Base-by-base conservation (phyloP, 805 yeast species). In the Alloascoidea africana region DNA sequence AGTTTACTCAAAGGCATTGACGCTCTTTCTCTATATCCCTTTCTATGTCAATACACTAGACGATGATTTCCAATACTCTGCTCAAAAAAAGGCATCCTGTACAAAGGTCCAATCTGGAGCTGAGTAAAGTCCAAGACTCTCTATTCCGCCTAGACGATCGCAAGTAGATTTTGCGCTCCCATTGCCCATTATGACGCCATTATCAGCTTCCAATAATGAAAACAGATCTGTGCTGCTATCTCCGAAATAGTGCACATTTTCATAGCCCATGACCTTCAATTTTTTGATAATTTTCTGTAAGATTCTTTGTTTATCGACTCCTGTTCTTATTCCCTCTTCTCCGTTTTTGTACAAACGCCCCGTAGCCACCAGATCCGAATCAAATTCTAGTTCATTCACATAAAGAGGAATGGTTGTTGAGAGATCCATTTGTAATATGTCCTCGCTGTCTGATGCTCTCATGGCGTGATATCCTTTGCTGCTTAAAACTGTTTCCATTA, bases 171-270 rank as follows among this genome's bases (percentile, higher is more conserved):
- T 23, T 23, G 30, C 30, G n/a, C 13, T 8, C n/a, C n/a, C n/a
- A 23, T 23, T 23, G n/a, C 30, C 30, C 15, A 76, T 57, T 1
- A 68, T 57, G 3, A 73, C 51, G 0, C 76, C 79, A 14, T 50
- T 44, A 41, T 65, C 64, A 2, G 70, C 66, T 27, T 58, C 59
- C 8, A 69, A 40, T 51, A 76, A 53, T 1, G 74, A 61, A 27
- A 72, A 48, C 3, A 72, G 53, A 54, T 76, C 85, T 0, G 81
- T 74, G 0, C 67, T 47, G 39, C 81, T 72, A 45, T 76, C 85
- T 1, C 85, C 85, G 13, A 75, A 56, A 46, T 75, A 76, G 16
- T 63, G 51, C 1, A 63, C 36, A 11, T 39, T 16, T 32, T 39
- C 4, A 35, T 39, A 3, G 38, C 35, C 5, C 56, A 36, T 3